phyloP scores from a whole-genome alignment of 2,329 filamentous ascomycete genomes.

The Epichloe gansuensis region DNA sequence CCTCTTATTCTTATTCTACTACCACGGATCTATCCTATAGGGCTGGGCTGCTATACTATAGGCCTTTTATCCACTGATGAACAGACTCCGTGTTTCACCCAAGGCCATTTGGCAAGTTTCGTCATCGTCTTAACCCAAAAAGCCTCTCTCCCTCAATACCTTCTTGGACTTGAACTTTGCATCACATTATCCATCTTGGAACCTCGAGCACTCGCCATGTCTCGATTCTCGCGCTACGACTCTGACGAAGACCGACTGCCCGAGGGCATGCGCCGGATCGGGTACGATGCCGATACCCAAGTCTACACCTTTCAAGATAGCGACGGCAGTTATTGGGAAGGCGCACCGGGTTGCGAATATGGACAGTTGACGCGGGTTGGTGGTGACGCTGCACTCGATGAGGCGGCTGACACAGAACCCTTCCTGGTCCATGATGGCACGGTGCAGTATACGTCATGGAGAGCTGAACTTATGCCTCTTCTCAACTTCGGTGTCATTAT shows the following conservation, averaged over 20 bases:
- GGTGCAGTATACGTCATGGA: conserved; percentile 30
- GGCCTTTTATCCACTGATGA: too few relatives aligned
- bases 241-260: conserved; percentile 41
- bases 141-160: too few relatives aligned
- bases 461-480: conserved; percentile 40
- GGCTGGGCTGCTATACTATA: too few relatives aligned
- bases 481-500: conserved; percentile 46
- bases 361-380: conserved; percentile 32
- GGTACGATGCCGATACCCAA: conserved; percentile 44
- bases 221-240: conserved; percentile 30
- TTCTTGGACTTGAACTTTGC: too few relatives aligned
- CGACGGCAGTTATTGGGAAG: conserved; percentile 37
- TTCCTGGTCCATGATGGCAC: conserved; percentile 16
- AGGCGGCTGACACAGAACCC: conserved; percentile 18
- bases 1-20: too few relatives aligned
- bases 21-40: too few relatives aligned
- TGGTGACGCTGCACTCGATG: conserved; percentile 16
- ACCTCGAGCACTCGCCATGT: conserved; percentile 18
- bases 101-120: too few relatives aligned
- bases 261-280: conserved; percentile 39
- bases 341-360: conserved; percentile 36
- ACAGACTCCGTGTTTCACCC: too few relatives aligned
- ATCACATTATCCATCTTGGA: too few relatives aligned
- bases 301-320: conserved; percentile 39
- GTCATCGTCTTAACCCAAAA: too few relatives aligned